Evolutionary conservation across 2,329 filamentous ascomycete genomes (phyloP).

Genomic region (Paradendryphiella salina): DNA sequence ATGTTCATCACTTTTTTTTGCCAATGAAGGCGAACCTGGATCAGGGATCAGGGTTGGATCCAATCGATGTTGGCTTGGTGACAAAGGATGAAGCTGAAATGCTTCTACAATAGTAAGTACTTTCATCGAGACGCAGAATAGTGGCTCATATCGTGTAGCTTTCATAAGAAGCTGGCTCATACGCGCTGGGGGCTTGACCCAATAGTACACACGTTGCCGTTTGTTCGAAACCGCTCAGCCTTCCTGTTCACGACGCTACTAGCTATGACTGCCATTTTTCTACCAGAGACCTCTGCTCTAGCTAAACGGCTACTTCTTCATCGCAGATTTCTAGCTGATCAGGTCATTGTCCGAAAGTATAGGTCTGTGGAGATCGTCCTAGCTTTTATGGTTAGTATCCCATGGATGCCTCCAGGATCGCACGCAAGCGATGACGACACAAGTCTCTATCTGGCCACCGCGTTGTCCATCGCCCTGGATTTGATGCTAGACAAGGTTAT

Average conservation of each 20-base stretch:
- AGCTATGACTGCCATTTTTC: constrained; percentile 68
- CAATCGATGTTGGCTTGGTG: constrained; percentile 70
- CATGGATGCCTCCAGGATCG: constrained; percentile 70
- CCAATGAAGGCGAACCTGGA: constrained; percentile 66
- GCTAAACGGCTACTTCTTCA: constrained; percentile 69
- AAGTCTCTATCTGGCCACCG: constrained; percentile 70
- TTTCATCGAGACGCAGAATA: not conserved
- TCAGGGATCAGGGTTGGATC: constrained; percentile 66
- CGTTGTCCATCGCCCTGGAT: constrained; percentile 69
- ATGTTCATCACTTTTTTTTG: constrained; percentile 68
- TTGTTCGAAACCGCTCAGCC: constrained; percentile 68
- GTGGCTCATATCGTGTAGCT: constrained; percentile 50
- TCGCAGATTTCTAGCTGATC: constrained; percentile 63
- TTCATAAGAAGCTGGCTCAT: constrained; percentile 70
- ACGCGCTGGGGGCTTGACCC: constrained; percentile 75
- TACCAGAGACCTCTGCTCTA: constrained; percentile 65
- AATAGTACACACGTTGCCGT: constrained; percentile 64
- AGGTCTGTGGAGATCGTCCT: constrained; percentile 74
- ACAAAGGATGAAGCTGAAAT: constrained; percentile 66
- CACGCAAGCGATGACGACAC: constrained; percentile 74
- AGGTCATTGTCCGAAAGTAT: constrained; percentile 63
- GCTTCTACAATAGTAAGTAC: constrained; percentile 65
- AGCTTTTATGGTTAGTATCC: constrained; percentile 74
- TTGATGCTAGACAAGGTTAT: constrained; percentile 71
- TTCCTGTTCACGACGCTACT: constrained; percentile 74